Conservation (phyloP, 1,284 basidiomycete genomes). For the Cronartium quercuum region DNA sequence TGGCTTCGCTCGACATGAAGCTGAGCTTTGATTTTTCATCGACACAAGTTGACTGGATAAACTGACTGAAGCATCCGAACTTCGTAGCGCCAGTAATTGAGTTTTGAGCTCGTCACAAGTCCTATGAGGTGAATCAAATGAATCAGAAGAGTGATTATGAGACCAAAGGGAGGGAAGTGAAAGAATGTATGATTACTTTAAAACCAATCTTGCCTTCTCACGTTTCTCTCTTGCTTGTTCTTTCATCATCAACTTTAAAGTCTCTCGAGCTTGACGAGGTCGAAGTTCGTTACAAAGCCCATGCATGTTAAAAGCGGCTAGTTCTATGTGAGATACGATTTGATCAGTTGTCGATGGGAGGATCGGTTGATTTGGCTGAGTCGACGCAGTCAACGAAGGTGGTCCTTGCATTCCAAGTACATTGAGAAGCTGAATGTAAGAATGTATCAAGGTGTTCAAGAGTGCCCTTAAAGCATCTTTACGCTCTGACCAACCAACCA, state of each 20-base stretch:
- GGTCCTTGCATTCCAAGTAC: constrained; percentile 7
- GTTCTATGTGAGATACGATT: constrained; percentile 29
- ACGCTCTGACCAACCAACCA: neutral
- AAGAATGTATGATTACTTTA: neutral
- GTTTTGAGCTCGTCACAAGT: constrained; percentile 4
- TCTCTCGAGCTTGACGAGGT: constrained; percentile 17
- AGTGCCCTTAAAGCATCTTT: constrained; percentile 10
- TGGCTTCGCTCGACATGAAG: too few species aligned
- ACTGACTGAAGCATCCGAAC: neutral
- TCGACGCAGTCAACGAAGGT: neutral
- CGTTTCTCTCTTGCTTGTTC: constrained; percentile 12
- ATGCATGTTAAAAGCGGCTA: constrained; percentile 29
- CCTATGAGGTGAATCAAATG: neutral
- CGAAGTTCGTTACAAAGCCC: constrained; percentile 27
- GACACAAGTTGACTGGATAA: neutral
- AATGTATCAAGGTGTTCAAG: constrained; percentile 15
- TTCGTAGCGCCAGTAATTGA: neutral
- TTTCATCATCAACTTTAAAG: constrained; percentile 15
- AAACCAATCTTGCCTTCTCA: constrained; percentile 5
- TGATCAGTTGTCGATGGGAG: neutral
- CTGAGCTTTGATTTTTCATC: neutral
- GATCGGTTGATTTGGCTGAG: neutral
- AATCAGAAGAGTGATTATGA: neutral
- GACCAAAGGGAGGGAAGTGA: neutral
- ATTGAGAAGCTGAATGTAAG: constrained; percentile 3